Evolutionary conservation across 352 stramenopile genomes (phyloP).

Genomic region (Globisporangium paddicum): DNA sequence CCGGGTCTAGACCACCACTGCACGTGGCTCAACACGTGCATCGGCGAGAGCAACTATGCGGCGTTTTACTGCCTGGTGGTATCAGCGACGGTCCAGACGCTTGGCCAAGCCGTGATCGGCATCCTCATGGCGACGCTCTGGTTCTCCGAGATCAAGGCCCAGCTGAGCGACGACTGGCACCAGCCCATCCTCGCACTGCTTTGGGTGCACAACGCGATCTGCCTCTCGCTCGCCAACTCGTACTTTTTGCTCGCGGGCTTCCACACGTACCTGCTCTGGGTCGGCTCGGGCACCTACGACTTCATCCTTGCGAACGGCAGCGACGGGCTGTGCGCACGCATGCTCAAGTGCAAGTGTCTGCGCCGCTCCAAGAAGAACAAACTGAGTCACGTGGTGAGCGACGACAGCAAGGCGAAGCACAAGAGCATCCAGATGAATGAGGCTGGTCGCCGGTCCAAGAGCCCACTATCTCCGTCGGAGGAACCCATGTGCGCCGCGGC

Average conservation of each 20-base stretch:
- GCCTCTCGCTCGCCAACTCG: constrained; percentile 51
- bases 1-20: constrained; percentile 81
- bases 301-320: constrained; percentile 79
- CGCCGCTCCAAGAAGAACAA: constrained; percentile 37
- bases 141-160: constrained; percentile 44
- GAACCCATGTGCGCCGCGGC: constrained; percentile 5
- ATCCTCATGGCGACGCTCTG: constrained; percentile 76
- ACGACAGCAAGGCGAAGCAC: constrained; percentile 12
- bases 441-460: constrained; percentile 11
- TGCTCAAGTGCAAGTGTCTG: constrained; percentile 76
- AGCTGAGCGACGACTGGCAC: constrained; percentile 35
- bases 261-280: constrained; percentile 69
- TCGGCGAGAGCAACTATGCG: constrained; percentile 80
- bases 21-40: constrained; percentile 87
- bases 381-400: constrained; percentile 28
- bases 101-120: constrained; percentile 61
- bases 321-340: constrained; percentile 61
- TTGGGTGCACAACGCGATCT: constrained; percentile 71
- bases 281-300: constrained; percentile 77
- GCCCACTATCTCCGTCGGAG: neutral
- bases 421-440: constrained; percentile 18
- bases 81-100: constrained; percentile 45
- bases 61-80: constrained; percentile 79
- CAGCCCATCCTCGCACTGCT: constrained; percentile 46
- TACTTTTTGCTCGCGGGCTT: constrained; percentile 72